A percentile compares a stretch with the other conserved stretches of the same genome.
These are phyloP conservation scores for Mucor irregularis DNA, from an alignment of 371 early-diverging fungal species.

Conservation along the genomic window DNA sequence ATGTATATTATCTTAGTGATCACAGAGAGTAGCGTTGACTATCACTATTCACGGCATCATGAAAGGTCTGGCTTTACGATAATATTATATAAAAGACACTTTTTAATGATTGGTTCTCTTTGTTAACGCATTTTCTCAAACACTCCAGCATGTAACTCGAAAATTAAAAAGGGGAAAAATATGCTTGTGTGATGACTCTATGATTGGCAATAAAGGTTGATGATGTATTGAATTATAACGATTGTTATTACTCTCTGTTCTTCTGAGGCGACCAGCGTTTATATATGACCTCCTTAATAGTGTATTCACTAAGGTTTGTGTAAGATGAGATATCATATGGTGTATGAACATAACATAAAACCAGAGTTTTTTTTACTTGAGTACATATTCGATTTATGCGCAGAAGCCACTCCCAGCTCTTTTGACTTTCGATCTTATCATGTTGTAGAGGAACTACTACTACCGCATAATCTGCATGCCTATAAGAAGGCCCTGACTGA, in stretches of 20 bases:
- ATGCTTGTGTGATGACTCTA: no score
- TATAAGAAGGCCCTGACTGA: slow-evolving; percentile 23
- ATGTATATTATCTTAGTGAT: no score
- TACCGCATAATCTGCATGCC: slow-evolving; percentile 41
- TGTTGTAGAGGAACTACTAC: slow-evolving; percentile 23
- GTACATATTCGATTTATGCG: slow-evolving; percentile 61
- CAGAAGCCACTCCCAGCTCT: slow-evolving; percentile 59
- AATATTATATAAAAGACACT: no score
- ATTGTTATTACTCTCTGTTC: slow-evolving; percentile 52
- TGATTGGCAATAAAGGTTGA: no score
- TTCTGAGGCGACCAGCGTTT: slow-evolving; percentile 64
- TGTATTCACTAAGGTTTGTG: slow-evolving; percentile 31
- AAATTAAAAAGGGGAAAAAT: no score
- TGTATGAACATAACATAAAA: slow-evolving; percentile 55
- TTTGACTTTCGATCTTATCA: slow-evolving; percentile 6
- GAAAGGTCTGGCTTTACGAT: no score
- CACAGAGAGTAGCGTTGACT: no score
- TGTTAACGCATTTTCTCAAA: no score
- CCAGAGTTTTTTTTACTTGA: slow-evolving; percentile 63
- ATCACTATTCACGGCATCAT: no score
- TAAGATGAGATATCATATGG: slow-evolving; percentile 27
- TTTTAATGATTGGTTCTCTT: no score
- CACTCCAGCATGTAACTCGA: no score
- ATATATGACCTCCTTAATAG: slow-evolving; percentile 48
- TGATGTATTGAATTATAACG: no score